These are phyloP conservation scores for Parastagonospora avenae DNA, from an alignment of 2,329 filamentous ascomycete genomes.

Conservation along the genomic window DNA sequence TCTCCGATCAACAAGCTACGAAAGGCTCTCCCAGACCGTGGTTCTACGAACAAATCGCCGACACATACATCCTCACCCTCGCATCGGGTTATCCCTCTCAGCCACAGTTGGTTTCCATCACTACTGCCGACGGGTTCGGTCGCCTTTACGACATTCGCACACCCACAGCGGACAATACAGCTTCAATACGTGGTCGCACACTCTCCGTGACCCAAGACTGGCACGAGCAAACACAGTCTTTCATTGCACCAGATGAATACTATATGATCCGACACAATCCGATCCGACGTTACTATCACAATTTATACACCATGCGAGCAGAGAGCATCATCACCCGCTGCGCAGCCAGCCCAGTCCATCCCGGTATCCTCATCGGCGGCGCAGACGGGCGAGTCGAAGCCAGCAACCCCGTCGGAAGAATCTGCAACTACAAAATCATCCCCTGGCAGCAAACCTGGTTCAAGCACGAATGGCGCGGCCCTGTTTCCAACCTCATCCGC, in stretches of 20 bases:
- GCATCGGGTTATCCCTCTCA: constrained; percentile 59
- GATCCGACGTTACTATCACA: constrained; percentile 59
- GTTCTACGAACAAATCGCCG: constrained; percentile 51
- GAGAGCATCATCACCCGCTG: constrained; percentile 48
- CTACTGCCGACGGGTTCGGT: constrained; percentile 60
- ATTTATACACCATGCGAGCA: constrained; percentile 46
- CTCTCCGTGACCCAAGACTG: constrained; percentile 57
- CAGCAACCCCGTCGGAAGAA: constrained; percentile 58
- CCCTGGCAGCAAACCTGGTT: constrained; percentile 64
- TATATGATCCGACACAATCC: constrained; percentile 56
- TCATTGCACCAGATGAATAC: constrained; percentile 61
- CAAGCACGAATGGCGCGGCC: constrained; percentile 59
- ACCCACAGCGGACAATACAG: constrained; percentile 50
- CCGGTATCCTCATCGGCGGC: constrained; percentile 58
- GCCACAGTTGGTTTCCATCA: constrained; percentile 58
- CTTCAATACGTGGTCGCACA: constrained; percentile 56
- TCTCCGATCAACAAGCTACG: constrained; percentile 5
- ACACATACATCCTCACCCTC: constrained; percentile 55
- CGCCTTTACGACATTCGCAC: constrained; percentile 61
- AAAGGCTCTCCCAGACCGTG: constrained; percentile 41
- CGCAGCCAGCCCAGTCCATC: constrained; percentile 59
- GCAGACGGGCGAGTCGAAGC: constrained; percentile 58
- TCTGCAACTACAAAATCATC: constrained; percentile 56
- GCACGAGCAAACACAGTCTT: constrained; percentile 60
- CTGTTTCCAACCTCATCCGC: constrained; percentile 15